A percentile compares a stretch with the other conserved stretches of the same genome.
phyloP scores from a whole-genome alignment of 768 basidiomycete genomes.

The Stropharia rugosoannulata region DNA sequence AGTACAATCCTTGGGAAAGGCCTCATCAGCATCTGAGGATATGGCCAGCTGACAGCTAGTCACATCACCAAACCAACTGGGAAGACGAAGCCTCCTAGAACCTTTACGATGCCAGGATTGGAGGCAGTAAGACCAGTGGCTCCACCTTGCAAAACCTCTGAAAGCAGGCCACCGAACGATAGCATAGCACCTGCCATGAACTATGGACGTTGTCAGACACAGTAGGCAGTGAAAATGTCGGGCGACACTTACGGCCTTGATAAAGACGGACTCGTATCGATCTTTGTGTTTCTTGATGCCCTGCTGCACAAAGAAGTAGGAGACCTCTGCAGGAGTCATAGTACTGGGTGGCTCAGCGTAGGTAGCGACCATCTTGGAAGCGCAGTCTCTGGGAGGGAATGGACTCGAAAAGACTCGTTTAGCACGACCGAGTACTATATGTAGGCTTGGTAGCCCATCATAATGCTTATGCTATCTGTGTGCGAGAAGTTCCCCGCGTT shows the following conservation, averaged over 20 bases:
- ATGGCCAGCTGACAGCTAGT: slow-evolving; percentile 9
- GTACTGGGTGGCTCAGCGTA: slow-evolving; percentile 32
- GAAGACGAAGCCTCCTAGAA: slow-evolving; percentile 68
- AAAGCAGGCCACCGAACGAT: slow-evolving; percentile 71
- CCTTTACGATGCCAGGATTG: slow-evolving; percentile 69
- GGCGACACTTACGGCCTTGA: slow-evolving; percentile 60
- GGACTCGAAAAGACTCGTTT: background rate
- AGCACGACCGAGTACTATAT: no score
- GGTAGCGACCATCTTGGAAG: slow-evolving; percentile 7
- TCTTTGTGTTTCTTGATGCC: slow-evolving; percentile 65
- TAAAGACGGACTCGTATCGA: slow-evolving; percentile 56
- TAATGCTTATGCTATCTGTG: background rate
- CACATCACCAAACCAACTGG: slow-evolving; percentile 79
- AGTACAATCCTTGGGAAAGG: slow-evolving; percentile 58
- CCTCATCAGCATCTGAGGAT: background rate
- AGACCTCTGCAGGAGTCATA: slow-evolving; percentile 58
- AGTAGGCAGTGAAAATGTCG: background rate
- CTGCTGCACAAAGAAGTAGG: slow-evolving; percentile 52
- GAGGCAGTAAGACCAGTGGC: slow-evolving; percentile 44
- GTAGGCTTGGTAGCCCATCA: no score
- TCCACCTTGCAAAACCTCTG: slow-evolving; percentile 60
- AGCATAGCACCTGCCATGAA: slow-evolving; percentile 70
- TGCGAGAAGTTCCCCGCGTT: slow-evolving; percentile 5
- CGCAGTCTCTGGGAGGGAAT: background rate
- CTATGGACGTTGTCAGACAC: slow-evolving; percentile 27